A percentile compares a stretch with the other conserved stretches of the same genome.
phyloP scores from a whole-genome alignment of 106 monocot genomes.

The Dioscorea dumetorum region DNA sequence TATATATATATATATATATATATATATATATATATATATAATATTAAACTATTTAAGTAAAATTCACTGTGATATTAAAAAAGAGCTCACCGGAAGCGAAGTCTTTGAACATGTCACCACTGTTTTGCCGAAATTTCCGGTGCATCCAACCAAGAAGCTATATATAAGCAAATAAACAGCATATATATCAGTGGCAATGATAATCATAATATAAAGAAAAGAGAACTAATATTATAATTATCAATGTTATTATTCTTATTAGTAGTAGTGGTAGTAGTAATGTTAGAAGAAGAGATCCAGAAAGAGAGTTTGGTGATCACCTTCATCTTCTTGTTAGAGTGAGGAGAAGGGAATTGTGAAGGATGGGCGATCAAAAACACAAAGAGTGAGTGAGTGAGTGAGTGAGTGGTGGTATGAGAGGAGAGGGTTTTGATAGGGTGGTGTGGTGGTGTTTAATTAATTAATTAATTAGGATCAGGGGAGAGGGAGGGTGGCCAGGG shows the following conservation, averaged over 20 bases:
- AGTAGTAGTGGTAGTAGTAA: no score
- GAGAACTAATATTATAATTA: no score
- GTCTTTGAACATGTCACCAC: slow-evolving; percentile 33
- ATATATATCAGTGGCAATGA: no score
- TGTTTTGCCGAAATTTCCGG: slow-evolving; percentile 55
- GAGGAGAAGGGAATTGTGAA: background rate
- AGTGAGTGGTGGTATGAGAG: background rate
- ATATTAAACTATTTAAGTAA: no score
- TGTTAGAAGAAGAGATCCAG: no score
- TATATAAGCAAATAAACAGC: slow-evolving; percentile 5
- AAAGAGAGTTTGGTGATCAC: background rate
- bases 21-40: slow-evolving; percentile 4
- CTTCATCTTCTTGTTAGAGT: background rate
- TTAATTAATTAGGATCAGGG: no score
- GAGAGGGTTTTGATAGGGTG: background rate
- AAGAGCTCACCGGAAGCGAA: slow-evolving; percentile 4
- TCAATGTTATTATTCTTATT: no score
- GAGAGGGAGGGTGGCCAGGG: background rate
- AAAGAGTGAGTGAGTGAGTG: background rate
- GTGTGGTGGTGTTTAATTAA: background rate
- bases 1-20: slow-evolving; percentile 2
- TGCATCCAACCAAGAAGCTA: slow-evolving; percentile 88
- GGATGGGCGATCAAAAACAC: background rate
- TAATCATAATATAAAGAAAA: no score
- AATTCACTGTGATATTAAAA: no score